These are phyloP conservation scores for Aspergillus saccharolyticus DNA, from an alignment of 495 filamentous ascomycete genomes.

Conservation along the genomic window DNA sequence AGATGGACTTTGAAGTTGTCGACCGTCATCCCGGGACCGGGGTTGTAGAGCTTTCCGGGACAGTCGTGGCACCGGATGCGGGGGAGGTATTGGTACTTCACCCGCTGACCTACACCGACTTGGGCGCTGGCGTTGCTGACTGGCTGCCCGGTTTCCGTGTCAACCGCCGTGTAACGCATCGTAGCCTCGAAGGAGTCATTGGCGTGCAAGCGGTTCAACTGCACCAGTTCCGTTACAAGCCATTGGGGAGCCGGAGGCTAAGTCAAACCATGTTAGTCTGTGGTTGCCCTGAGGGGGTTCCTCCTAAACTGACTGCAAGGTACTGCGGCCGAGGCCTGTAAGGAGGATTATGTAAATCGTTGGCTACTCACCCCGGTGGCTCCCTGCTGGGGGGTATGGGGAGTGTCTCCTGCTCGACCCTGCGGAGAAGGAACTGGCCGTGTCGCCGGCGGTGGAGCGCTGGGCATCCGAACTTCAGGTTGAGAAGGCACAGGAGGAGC, in stretches of 20 bases:
- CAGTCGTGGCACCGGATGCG: conserved; percentile 88
- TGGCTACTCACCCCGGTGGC: conserved; percentile 53
- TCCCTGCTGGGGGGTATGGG: conserved; percentile 50
- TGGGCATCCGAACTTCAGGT: conserved; percentile 31
- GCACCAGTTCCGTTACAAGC: conserved; percentile 62
- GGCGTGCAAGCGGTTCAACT: conserved; percentile 60
- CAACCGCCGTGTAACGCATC: conserved; percentile 80
- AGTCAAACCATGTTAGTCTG: conserved; percentile 18
- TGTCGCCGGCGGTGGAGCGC: conserved; percentile 22
- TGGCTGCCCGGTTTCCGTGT: conserved; percentile 56
- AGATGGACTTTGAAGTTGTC: conserved; percentile 89
- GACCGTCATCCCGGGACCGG: conserved; percentile 74
- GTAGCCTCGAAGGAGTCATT: conserved; percentile 76
- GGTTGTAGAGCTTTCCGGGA: conserved; percentile 87
- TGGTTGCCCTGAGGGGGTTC: conserved; percentile 5
- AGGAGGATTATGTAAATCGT: conserved; percentile 5
- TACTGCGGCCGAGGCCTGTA: conserved; percentile 1
- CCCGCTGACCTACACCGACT: conserved; percentile 37
- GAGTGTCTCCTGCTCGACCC: conserved; percentile 59
- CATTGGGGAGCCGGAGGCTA: conserved; percentile 77
- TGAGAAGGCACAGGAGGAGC: conserved; percentile 49
- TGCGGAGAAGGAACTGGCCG: conserved; percentile 42
- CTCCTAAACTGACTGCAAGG: conserved; percentile 1
- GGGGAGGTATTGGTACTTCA: conserved; percentile 73
- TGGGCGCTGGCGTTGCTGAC: conserved; percentile 43